Conservation (phyloP, 441 rosid species). For the Kokia cookei region DNA sequence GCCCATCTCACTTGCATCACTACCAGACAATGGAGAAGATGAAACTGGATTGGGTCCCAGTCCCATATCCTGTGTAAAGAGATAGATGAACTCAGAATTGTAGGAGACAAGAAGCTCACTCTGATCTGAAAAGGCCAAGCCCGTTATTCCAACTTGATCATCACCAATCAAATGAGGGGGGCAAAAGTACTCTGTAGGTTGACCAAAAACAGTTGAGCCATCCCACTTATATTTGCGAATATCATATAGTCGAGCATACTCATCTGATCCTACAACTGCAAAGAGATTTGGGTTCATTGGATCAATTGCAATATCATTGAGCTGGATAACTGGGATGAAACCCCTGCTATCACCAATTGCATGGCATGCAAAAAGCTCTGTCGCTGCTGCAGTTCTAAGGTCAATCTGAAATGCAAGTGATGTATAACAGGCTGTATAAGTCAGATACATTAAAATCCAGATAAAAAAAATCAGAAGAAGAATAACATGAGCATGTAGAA, state of each 20-base stretch:
- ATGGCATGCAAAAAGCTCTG: slow-evolving; percentile 69
- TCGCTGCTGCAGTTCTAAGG: slow-evolving; percentile 56
- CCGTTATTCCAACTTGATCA: slow-evolving; percentile 63
- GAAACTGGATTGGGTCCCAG: slow-evolving; percentile 49
- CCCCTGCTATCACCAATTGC: slow-evolving; percentile 26
- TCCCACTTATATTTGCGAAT: slow-evolving; percentile 63
- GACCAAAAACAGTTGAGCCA: slow-evolving; percentile 46
- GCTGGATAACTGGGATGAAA: slow-evolving; percentile 26
- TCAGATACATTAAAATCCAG: background rate
- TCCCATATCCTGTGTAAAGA: slow-evolving; percentile 69
- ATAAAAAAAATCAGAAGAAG: background rate
- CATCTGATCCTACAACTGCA: slow-evolving; percentile 77
- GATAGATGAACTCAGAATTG: slow-evolving; percentile 65
- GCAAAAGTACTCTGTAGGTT: slow-evolving; percentile 57
- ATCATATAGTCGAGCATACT: slow-evolving; percentile 79
- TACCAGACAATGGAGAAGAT: slow-evolving; percentile 31
- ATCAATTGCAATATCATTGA: slow-evolving; percentile 75
- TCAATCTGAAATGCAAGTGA: slow-evolving; percentile 64
- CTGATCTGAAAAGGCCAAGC: slow-evolving; percentile 82
- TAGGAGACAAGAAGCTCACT: slow-evolving; percentile 88
- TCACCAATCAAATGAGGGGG: slow-evolving; percentile 69
- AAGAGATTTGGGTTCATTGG: slow-evolving; percentile 79
- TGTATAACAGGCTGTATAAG: background rate
- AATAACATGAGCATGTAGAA: background rate
- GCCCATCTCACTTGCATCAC: slow-evolving; percentile 25